phyloP scores from a whole-genome alignment of 1,284 basidiomycete species.

The Malassezia vespertilionis region DNA sequence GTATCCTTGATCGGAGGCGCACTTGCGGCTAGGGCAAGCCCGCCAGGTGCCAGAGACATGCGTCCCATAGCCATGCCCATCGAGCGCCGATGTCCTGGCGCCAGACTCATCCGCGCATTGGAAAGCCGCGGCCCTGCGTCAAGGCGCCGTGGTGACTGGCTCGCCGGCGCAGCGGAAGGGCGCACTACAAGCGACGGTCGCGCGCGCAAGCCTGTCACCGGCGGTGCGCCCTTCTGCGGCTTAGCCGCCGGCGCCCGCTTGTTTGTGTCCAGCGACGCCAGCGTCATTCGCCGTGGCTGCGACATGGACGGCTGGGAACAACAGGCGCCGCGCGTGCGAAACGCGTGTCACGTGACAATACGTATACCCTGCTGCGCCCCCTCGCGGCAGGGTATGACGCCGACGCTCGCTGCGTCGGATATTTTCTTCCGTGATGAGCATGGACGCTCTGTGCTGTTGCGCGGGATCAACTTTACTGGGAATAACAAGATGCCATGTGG shows the following conservation, averaged over 20 bases:
- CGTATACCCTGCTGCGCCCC: too few relatives aligned
- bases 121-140: neutral
- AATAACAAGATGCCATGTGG: conserved; percentile 70
- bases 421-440: conserved; percentile 67
- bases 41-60: conserved; percentile 11
- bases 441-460: conserved; percentile 71
- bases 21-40: neutral
- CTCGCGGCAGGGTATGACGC: too few relatives aligned
- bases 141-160: neutral
- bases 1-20: conserved; percentile 29
- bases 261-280: conserved; percentile 33
- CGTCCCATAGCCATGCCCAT: conserved; percentile 9
- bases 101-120: conserved; percentile 1
- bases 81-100: conserved; percentile 9
- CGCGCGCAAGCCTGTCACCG: neutral
- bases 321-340: conserved; percentile 1
- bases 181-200: conserved; percentile 14
- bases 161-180: conserved; percentile 8
- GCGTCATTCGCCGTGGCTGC: conserved; percentile 27
- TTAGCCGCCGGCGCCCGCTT: conserved; percentile 4
- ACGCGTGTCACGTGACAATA: neutral
- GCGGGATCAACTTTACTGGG: conserved; percentile 86
- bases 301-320: conserved; percentile 4
- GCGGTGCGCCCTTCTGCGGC: conserved; percentile 1
- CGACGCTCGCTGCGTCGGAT: too few relatives aligned